phyloP scores from a whole-genome alignment of 371 early-diverging fungal species.

The Entomophthora muscae region DNA sequence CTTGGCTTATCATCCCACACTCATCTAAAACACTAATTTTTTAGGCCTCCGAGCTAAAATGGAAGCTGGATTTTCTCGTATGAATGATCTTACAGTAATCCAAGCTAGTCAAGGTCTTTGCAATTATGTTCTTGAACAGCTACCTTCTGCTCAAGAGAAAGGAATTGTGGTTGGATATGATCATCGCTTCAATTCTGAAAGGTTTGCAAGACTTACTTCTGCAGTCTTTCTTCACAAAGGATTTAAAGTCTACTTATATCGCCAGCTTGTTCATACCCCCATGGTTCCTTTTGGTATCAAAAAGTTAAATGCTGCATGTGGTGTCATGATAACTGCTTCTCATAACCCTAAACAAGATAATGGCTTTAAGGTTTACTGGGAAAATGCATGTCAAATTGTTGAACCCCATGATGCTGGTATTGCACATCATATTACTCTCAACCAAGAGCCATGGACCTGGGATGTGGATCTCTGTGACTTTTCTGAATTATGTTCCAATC shows the following conservation, averaged over 20 bases:
- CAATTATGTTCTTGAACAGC: slow-evolving; percentile 29
- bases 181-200: slow-evolving; percentile 73
- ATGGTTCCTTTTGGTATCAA: slow-evolving; percentile 80
- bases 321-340: slow-evolving; percentile 95
- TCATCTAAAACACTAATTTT: not conserved
- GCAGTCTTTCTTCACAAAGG: slow-evolving; percentile 66
- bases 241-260: slow-evolving; percentile 66
- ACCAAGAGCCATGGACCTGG: slow-evolving; percentile 65
- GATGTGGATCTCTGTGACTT: slow-evolving; percentile 35
- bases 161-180: slow-evolving; percentile 93
- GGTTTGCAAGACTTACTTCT: slow-evolving; percentile 73
- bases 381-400: slow-evolving; percentile 84
- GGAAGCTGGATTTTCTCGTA: slow-evolving; percentile 90
- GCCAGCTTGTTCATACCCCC: slow-evolving; percentile 68
- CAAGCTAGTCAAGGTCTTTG: slow-evolving; percentile 69
- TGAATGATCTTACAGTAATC: slow-evolving; percentile 86
- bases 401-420: slow-evolving; percentile 76
- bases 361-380: slow-evolving; percentile 96
- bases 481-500: slow-evolving; percentile 26
- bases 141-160: slow-evolving; percentile 28
- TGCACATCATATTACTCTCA: slow-evolving; percentile 43
- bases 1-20: too few relatives aligned
- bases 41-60: slow-evolving; percentile 81
- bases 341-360: slow-evolving; percentile 98
- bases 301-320: slow-evolving; percentile 55